Evolutionary conservation across 495 filamentous ascomycete species (phyloP), one percentile per base, ranked within the genome.

Genomic region (Penicillium manginii): DNA sequence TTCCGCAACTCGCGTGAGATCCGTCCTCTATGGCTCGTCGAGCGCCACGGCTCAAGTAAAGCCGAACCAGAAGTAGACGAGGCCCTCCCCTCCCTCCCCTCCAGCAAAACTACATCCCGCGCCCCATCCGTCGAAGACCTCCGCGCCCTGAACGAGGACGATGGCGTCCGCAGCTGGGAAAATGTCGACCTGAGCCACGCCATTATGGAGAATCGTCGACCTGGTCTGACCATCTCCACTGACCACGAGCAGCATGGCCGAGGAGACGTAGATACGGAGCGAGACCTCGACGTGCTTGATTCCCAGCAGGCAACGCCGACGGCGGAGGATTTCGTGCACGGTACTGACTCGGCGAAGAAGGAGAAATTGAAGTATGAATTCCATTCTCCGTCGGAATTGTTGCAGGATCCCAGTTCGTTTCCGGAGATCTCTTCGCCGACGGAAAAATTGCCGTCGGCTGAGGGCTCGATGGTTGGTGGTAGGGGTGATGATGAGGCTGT

Each of bases 1-100:
- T 82, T 82, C 61, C 74, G 69, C 43, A 71, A 69, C 37, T 78
- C 73, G 6, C 75, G 75, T 18, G 81, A 81, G 45, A 77, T 81
- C 33, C 70, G 79, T 9, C 81, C 81, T 0, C 63, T 84, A 22
- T 81, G 73, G 73, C 74, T 80, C 7, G 81, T 83, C 5, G 79
- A 81, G 54, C 74, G 73, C 19, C 73, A 82, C 61, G 70, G 75
- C 19, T 54, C 73, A 15, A 65, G 57, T 18, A 80, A 82, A 65
- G 49, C 57, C n/a, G 77, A 81, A 14, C 47, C 62, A 8, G 66
- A 72, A 39, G 32, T 53, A 6, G 74, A 74, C 17, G 79, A 80
- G 43, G 60, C 63, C 2, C 65, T 81, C 18, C 80, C 79, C 48
- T 80, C 81, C 3, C 68, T 83, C 14, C 80, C 80, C 49, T 80